Base-by-base conservation (phyloP, 768 basidiomycete species). In the Lactarius pseudohatsudake region DNA sequence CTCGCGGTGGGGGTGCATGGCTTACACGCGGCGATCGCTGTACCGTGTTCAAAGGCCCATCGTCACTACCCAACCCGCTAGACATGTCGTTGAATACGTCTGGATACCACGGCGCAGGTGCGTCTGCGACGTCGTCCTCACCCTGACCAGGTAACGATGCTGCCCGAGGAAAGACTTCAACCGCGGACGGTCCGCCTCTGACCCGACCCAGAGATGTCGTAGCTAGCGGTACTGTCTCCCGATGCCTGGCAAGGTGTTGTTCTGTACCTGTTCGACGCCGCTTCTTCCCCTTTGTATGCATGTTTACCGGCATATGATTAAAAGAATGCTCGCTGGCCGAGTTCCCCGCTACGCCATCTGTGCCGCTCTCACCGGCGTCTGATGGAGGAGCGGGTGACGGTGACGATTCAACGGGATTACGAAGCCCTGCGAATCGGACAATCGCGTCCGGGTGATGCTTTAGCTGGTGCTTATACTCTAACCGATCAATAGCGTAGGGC, bases 361-460 rank as follows among this genome's bases (percentile, higher is more conserved):
- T 32, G 15, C 38, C 62, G 32, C 32, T 32, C 28, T 58, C 64
- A n/a, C 53, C 41, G 10, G 55, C 61, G 18, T 36, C 43, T 26
- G 61, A 50, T 11, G 54, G 34, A 11, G 54, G 34, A 59, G 50
- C 50, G 26, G 67, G 13, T 59, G 70, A 18, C 22, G 61, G n/a
- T 55, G 59, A 43, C 22, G 71, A 32, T 63, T 72, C 36, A 68
- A 73, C n/a, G 41, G 72, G 26, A 47, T 45, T 67, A 9, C n/a
- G 65, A 41, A 79, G 78, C 72, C 79, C 80, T 57, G 72, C 75
- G 30, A 80, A 64, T 63, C 83, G 85, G 55, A 92, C 80, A 53
- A 91, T 84, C 1, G 90, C 90, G 26, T 91, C 91, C 3, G 89
- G 90, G 67, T 81, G 82, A 0, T 73, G 69, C 36, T 78, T 79